Evolutionary conservation across 75 land plant species (phyloP), one percentile per base, ranked within the genome.

Genomic region (Gnetum montanum): DNA sequence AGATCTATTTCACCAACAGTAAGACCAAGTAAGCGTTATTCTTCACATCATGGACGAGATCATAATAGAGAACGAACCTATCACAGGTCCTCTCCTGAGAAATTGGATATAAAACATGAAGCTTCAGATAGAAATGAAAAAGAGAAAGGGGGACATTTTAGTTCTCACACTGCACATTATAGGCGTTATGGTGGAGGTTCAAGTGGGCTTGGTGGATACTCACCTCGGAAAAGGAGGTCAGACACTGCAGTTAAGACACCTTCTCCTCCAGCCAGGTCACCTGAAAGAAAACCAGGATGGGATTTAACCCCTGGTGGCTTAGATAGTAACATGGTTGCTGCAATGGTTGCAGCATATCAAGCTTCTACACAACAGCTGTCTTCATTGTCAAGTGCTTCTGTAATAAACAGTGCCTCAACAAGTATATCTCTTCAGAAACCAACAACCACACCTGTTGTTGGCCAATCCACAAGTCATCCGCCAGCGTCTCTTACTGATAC

Each of bases 141-240:
- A 19, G 45, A 37, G 1, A 60, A 58, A 1, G 57, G 40, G 13
- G 75, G 65, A 59, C 27, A 0, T 1, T 57, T 49, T 25, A 71
- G 54, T 38, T 40, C 31, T 11, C 34, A 50, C 7, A 34, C 48
- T 27, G 63, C 60, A 61, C 60, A 63, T 34, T 65, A 76, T 54
- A 49, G 74, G 44, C 57, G 72, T 35, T 72, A 76, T 67, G 62
- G 67, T 57, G 74, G 54, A 4, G 74, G 63, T 51, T 41, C 61
- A 25, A 83, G 85, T 80, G 78, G 88, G n/a, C 81, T 93, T 63
- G 98, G 98, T 20, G 95, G 98, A 8, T 93, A 93, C 65, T 93
- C 98, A 4, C 98, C 98, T 26, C 74, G 95, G 65, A 74, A 87
- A 49, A 77, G 95, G 60, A 81, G 68, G 70, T 76, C 74, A 54